Conservation (phyloP, 116 monocot species). For the Zostera marina region DNA sequence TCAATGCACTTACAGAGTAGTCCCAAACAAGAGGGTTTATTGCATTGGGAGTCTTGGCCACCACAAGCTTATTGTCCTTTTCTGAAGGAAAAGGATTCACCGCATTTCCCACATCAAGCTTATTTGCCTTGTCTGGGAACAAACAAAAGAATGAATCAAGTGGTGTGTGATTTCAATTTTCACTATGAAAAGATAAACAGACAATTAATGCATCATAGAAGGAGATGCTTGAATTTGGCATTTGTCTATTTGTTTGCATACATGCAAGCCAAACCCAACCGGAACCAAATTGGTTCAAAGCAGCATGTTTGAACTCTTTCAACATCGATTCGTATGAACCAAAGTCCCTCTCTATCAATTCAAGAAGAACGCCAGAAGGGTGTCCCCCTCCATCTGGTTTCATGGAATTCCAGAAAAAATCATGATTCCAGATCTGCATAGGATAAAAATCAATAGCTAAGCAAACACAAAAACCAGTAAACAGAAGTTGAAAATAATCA, state of each 20-base stretch:
- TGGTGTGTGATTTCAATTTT: not conserved
- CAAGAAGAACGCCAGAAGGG: conserved; percentile 53
- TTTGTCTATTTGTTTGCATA: conserved; percentile 20
- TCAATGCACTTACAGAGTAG: conserved; percentile 48
- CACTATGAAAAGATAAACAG: not conserved
- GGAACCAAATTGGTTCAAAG: conserved; percentile 74
- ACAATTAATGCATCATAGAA: not conserved
- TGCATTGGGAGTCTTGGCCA: conserved; percentile 79
- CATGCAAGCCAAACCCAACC: conserved; percentile 97
- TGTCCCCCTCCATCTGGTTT: conserved; percentile 57
- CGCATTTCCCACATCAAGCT: conserved; percentile 63
- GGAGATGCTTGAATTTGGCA: no score
- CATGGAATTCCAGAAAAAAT: conserved; percentile 91
- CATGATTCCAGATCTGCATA: conserved; percentile 90
- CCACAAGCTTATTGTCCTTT: conserved; percentile 63
- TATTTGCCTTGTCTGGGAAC: conserved; percentile 56
- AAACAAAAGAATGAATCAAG: conserved; percentile 8
- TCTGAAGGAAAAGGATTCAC: conserved; percentile 67
- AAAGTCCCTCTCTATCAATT: conserved; percentile 81
- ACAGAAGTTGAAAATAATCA: not conserved
- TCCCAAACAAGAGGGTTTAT: conserved; percentile 87
- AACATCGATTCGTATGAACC: conserved; percentile 64
- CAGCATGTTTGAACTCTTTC: conserved; percentile 45
- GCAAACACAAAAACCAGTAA: not conserved
- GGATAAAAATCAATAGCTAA: not conserved